Conservation (phyloP, 108 stramenopile genomes). For the Cylindrotheca fusiformis region DNA sequence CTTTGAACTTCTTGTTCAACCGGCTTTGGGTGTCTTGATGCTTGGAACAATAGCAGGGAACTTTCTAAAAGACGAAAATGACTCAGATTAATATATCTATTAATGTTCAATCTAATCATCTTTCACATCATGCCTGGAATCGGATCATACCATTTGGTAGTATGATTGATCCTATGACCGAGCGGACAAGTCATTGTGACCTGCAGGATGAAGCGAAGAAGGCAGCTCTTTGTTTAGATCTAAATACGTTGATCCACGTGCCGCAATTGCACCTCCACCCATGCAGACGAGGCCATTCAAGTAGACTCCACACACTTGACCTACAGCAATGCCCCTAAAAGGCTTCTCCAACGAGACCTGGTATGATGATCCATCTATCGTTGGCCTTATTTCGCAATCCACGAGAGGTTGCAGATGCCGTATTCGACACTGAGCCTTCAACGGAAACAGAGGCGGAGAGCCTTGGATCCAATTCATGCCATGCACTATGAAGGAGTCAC, state of each 20-base stretch:
- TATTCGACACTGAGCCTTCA: conserved; percentile 52
- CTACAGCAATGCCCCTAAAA: conserved; percentile 73
- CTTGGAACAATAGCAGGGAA: conserved; percentile 67
- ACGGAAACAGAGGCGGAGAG: conserved; percentile 31
- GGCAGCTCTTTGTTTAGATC: conserved; percentile 43
- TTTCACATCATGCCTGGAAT: no score
- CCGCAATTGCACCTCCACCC: conserved; percentile 69
- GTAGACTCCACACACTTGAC: conserved; percentile 76
- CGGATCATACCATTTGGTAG: no score
- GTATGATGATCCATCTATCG: background rate
- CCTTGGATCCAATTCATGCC: conserved; percentile 67
- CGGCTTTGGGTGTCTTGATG: conserved; percentile 90
- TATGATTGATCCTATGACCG: no score
- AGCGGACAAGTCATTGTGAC: conserved; percentile 31
- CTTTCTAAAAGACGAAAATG: conserved; percentile 38
- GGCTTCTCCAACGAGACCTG: conserved; percentile 50
- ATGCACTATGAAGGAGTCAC: conserved; percentile 56
- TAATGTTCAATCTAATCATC: no score
- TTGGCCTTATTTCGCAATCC: conserved; percentile 46
- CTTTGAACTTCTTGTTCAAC: conserved; percentile 74
- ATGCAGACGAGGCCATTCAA: conserved; percentile 67
- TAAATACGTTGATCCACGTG: conserved; percentile 43
- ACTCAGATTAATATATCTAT: no score
- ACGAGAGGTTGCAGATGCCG: conserved; percentile 79
- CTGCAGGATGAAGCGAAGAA: conserved; percentile 35